Evolutionary conservation across 2,329 filamentous ascomycete species (phyloP), one percentile per base, ranked within the genome.

Genomic region (Intubia oerlemansii): DNA sequence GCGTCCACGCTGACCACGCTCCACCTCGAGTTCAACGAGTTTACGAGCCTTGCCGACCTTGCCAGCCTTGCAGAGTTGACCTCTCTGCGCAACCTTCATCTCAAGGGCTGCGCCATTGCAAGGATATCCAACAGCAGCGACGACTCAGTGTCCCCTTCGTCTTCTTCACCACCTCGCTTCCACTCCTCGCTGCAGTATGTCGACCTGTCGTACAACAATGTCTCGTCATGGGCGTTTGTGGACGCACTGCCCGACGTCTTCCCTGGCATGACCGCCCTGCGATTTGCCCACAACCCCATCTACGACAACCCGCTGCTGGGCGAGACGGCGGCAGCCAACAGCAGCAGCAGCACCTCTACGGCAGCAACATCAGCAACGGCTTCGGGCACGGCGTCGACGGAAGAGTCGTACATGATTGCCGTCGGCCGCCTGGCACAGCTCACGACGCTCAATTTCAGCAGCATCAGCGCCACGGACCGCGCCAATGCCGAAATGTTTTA

Each of bases 401-500:
- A 91, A 31, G 79, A 91, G 42, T 75, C 78, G 1, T 85, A 82
- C 52, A 91, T 92, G 78, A 62, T 93, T 27, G 80, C 79, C 1
- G 56, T 91, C 16, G 79, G 74, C 17, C 76, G 82, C 3, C 56
- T 93, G 2, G 61, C 64, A 1, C 53, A 54, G 2, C 61, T 95
- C 8, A 62, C 61, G 30, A 59, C 56, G 1, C 60, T 93, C 17
- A 88, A 88, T 45, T 81, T 78, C 45, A 71, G 70, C 36, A 53
- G 56, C 11, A 71, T 95, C 39, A 71, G 70, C 0, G 40, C 57
- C 1, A 66, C 73, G 24, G 84, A 95, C 46, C 69, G 85, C 12
- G 60, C 68, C 30, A 88, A 95, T 42, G 82, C 82, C 5, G 88
- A 95, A 41, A 73, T 85, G 42, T 98, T 91, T 47, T 98, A 98